A percentile compares a stretch with the other conserved stretches of the same genome.
Conservation (phyloP, 768 basidiomycete genomes). For the Suillus subalutaceus region DNA sequence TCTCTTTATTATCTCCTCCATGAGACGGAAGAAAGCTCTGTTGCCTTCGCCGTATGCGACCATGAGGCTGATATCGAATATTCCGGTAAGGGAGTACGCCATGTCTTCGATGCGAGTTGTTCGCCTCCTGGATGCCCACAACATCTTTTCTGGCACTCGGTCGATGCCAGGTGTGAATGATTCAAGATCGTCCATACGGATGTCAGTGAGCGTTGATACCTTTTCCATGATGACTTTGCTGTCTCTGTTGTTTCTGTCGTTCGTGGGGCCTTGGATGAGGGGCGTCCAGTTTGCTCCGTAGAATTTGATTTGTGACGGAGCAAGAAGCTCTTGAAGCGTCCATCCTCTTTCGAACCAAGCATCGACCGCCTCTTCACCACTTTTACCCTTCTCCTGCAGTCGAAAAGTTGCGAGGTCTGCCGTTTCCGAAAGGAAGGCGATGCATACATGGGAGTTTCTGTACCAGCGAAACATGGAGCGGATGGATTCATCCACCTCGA, state of each 20-base stretch:
- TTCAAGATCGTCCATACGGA: constrained; percentile 8
- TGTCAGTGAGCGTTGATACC: constrained; percentile 9
- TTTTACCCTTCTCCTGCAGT: background rate
- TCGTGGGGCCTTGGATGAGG: constrained; percentile 7
- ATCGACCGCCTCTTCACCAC: background rate
- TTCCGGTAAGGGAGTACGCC: constrained; percentile 20
- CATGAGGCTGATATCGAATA: constrained; percentile 19
- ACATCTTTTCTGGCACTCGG: constrained; percentile 14
- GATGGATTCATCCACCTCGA: constrained; percentile 22
- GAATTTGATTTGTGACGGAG: constrained; percentile 21
- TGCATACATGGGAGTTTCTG: constrained; percentile 18
- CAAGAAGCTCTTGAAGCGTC: constrained; percentile 20
- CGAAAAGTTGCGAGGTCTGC: background rate
- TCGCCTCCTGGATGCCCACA: constrained; percentile 21
- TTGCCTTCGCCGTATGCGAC: constrained; percentile 22
- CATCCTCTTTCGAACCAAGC: constrained; percentile 23
- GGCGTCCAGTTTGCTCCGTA: constrained; percentile 19
- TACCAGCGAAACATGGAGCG: constrained; percentile 27
- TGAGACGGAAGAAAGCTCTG: constrained; percentile 21
- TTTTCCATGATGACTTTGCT: background rate
- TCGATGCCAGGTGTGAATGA: constrained; percentile 11
- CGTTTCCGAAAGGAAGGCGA: constrained; percentile 13
- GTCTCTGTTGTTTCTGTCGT: constrained; percentile 6
- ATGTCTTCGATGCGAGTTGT: constrained; percentile 23
- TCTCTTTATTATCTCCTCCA: constrained; percentile 15